Conservation (phyloP, 441 rosid species). For the Aquilaria agallochum region DNA sequence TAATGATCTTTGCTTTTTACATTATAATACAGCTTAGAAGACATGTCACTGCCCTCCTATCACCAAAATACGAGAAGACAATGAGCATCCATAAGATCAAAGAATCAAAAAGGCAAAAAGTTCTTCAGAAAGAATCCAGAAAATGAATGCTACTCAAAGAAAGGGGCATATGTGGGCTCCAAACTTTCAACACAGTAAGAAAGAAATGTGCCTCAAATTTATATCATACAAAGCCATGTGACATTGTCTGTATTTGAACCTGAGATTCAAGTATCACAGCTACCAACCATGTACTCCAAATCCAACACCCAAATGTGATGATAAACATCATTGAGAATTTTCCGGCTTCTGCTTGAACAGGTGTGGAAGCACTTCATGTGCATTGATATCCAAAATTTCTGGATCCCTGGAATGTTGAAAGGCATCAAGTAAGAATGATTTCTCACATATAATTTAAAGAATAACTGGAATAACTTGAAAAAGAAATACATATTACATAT, state of each 20-base stretch:
- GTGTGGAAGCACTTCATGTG: conserved; percentile 85
- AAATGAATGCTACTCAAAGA: conserved; percentile 10
- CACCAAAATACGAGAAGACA: conserved; percentile 9
- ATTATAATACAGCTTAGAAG: too few relatives aligned
- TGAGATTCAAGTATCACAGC: conserved; percentile 4
- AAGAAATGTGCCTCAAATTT: conserved; percentile 10
- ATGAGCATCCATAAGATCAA: conserved; percentile 10
- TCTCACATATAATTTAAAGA: too few relatives aligned
- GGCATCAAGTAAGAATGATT: too few relatives aligned
- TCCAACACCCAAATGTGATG: background rate
- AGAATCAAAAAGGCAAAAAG: conserved; percentile 12
- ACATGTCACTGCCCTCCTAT: background rate
- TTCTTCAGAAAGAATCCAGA: conserved; percentile 14
- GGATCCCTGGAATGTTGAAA: conserved; percentile 61
- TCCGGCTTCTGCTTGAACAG: conserved; percentile 59
- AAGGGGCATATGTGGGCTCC: conserved; percentile 10
- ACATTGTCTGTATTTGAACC: conserved; percentile 5
- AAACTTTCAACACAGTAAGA: conserved; percentile 7
- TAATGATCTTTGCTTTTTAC: too few relatives aligned
- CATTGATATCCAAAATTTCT: conserved; percentile 58
- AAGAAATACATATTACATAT: background rate
- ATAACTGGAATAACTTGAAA: background rate
- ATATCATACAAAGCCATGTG: conserved; percentile 11
- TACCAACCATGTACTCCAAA: conserved; percentile 12
- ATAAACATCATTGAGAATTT: conserved; percentile 22